Percentiles rank a stretch among this genome's conserved stretches.
Conservation (phyloP, 495 filamentous ascomycete species). For the Neurospora tetraspora region DNA sequence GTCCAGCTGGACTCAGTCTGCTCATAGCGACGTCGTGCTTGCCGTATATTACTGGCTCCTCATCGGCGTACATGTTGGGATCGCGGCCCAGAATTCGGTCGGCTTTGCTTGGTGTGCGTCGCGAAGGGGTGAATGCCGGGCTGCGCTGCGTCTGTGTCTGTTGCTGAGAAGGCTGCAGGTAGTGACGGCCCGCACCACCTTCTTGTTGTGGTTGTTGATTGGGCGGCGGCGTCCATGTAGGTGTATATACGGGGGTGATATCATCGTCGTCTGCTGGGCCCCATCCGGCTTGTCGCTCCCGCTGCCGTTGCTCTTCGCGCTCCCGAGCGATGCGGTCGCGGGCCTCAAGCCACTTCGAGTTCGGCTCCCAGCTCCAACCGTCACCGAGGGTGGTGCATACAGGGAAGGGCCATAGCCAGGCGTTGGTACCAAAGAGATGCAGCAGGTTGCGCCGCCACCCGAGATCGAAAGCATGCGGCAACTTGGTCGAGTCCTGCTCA, state of each 20-base stretch:
- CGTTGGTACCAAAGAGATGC: constrained; percentile 67
- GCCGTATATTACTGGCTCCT: constrained; percentile 7
- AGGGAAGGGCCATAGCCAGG: constrained; percentile 68
- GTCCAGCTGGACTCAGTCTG: constrained; percentile 28
- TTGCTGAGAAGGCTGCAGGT: constrained; percentile 5
- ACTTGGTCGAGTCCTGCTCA: constrained; percentile 71
- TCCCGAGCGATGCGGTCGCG: constrained; percentile 48
- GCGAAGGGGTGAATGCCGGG: background rate
- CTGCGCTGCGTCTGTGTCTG: background rate
- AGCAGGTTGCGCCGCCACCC: constrained; percentile 70
- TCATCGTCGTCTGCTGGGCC: constrained; percentile 20
- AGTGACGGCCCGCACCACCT: constrained; percentile 24
- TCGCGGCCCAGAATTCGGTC: constrained; percentile 42
- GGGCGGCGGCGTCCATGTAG: constrained; percentile 3
- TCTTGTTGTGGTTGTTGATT: background rate
- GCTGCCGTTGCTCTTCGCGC: constrained; percentile 48
- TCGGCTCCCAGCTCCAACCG: constrained; percentile 94
- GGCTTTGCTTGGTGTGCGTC: constrained; percentile 34
- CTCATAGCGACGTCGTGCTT: constrained; percentile 29
- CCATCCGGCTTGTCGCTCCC: constrained; percentile 48
- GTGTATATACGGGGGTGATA: constrained; percentile 13
- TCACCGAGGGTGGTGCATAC: constrained; percentile 77
- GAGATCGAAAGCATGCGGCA: constrained; percentile 88
- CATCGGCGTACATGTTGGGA: constrained; percentile 37
- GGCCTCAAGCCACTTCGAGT: constrained; percentile 56